Evolutionary conservation across 352 stramenopile species (phyloP), one percentile per base, ranked within the genome.

Genomic region (Thraustochytrium sp.): DNA sequence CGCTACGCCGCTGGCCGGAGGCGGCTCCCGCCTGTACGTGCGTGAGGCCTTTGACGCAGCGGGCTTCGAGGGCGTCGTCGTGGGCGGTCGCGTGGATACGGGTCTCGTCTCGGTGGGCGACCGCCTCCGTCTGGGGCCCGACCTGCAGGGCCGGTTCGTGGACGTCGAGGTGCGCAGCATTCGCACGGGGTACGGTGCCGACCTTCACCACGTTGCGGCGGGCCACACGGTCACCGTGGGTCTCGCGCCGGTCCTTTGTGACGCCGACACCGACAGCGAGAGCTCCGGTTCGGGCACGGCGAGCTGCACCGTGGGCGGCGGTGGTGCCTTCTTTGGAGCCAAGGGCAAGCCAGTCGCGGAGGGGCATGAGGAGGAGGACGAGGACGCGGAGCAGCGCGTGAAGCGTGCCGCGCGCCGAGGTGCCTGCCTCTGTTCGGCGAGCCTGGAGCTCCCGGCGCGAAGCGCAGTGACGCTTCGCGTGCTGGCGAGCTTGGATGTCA

Each of bases 101-200:
- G 75, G 75, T 4, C 5, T n/a, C 36, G 23, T 84, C 18, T 13
- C 29, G 16, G 54, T 84, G 9, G 31, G 37, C 9, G 75, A 84
- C 31, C 26, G 29, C 29, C 38, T 84, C 21, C 3, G 59, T 5
- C 31, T 84, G 11, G 75, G 75, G 21, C 75, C 75, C 4, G 61
- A 84, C 36, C 18, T 23, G 23, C 29, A 64, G 8, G 75, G 55
- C 18, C 21, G 29, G 0, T 84, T 76, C 63, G 29, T 18, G n/a
- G 8, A 16, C 42, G 55, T 84, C 29, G 23, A 61, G 8, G 75
- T 84, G 3, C 5, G 63, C 2, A 84, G 61, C 61, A 84, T 84
- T 29, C 56, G 55, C 18, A 84, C 75, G 1, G 63, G 23, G 0
- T 51, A 83, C 38, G 75, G 75, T 21, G 29, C 31, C 13, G 49